Conservation (phyloP, 148 eudicot species). For the Vaccinium vitisidaea region DNA sequence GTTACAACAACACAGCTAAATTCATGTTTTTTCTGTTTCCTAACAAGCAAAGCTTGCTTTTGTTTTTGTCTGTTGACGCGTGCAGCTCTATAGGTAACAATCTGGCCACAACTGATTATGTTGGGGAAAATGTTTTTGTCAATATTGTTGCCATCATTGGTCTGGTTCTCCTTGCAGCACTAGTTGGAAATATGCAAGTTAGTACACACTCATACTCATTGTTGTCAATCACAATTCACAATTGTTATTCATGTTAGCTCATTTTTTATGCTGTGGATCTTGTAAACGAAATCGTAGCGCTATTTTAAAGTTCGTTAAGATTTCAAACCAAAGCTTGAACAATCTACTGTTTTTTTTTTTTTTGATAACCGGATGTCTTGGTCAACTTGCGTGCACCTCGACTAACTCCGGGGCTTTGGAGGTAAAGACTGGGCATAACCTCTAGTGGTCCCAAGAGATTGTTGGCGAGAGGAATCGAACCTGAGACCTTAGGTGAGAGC, state of each 20-base stretch:
- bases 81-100: constrained; percentile 62
- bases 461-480: no score
- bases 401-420: no score
- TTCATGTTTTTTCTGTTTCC: not conserved
- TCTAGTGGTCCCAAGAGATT: no score
- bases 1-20: not conserved
- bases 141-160: constrained; percentile 43
- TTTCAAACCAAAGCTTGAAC: not conserved
- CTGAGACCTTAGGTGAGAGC: no score
- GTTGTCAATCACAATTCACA: not conserved
- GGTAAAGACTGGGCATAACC: no score
- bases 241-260: not conserved
- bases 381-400: no score
- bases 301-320: not conserved
- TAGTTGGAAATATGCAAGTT: constrained; percentile 61
- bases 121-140: constrained; percentile 53
- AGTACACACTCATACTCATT: constrained; percentile 9
- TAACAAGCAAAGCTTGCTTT: not conserved
- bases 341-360: not conserved
- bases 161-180: constrained; percentile 46
- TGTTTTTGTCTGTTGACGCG: not conserved
- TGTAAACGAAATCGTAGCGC: not conserved
- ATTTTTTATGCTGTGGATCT: not conserved
- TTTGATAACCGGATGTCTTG: no score
- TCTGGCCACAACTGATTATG: constrained; percentile 43